phyloP scores from a whole-genome alignment of 116 monocot species.

The Cymodocea nodosa region DNA sequence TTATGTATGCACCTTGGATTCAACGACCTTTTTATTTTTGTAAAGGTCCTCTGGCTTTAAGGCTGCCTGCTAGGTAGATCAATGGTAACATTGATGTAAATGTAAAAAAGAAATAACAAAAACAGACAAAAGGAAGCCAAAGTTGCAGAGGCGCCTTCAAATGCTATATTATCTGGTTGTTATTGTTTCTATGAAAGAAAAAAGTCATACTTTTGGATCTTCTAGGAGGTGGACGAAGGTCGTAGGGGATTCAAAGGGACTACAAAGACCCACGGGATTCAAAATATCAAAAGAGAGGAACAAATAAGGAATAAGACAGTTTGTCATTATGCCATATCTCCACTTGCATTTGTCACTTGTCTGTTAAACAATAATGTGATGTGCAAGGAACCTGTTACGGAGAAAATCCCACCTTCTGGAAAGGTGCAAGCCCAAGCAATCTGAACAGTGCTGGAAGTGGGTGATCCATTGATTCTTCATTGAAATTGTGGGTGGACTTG shows the following conservation, averaged over 20 bases:
- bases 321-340: not conserved
- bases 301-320: not conserved
- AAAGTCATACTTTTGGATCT: too few relatives aligned
- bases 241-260: too few relatives aligned
- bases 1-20: slow-evolving; percentile 33
- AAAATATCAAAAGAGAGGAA: too few relatives aligned
- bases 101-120: not conserved
- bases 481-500: slow-evolving; percentile 16
- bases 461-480: slow-evolving; percentile 49
- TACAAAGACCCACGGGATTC: too few relatives aligned
- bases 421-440: slow-evolving; percentile 64
- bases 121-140: not conserved
- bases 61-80: slow-evolving; percentile 42
- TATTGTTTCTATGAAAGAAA: too few relatives aligned
- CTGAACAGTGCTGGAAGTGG: slow-evolving; percentile 62
- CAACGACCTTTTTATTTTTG: slow-evolving; percentile 46
- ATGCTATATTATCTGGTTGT: too few relatives aligned
- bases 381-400: not conserved
- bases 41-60: slow-evolving; percentile 78
- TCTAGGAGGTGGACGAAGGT: too few relatives aligned
- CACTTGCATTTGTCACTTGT: not conserved
- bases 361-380: too few relatives aligned
- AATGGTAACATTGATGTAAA: not conserved
- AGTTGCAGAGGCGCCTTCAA: too few relatives aligned
- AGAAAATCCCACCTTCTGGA: slow-evolving; percentile 44